Conservation (phyloP, 1,284 basidiomycete genomes). For the Cryptococcus floricola region DNA sequence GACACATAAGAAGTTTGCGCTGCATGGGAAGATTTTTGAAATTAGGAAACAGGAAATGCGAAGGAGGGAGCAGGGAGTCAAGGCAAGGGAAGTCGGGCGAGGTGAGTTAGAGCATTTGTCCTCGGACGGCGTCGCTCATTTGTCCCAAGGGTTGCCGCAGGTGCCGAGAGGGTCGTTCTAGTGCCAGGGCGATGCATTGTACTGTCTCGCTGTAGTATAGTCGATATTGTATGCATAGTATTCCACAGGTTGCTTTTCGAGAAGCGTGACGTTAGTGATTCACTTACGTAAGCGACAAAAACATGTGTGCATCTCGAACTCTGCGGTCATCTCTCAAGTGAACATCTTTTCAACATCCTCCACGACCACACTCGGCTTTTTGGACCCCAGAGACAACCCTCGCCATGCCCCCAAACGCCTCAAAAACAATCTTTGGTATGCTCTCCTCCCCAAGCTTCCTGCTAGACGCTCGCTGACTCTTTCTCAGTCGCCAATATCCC, state of each 20-base stretch:
- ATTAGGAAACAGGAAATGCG: conserved; percentile 39
- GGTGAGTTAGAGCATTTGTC: conserved; percentile 23
- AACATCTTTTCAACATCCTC: background rate
- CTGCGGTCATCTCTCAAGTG: conserved; percentile 2
- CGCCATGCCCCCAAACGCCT: conserved; percentile 26
- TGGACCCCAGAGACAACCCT: background rate
- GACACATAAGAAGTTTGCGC: conserved; percentile 43
- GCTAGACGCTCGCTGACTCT: background rate
- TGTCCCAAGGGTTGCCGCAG: background rate
- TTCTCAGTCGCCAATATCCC: conserved; percentile 42
- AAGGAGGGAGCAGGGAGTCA: conserved; percentile 34
- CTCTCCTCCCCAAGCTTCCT: background rate
- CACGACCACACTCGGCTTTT: background rate
- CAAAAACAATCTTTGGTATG: conserved; percentile 34
- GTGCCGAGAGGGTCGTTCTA: background rate
- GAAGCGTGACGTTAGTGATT: background rate
- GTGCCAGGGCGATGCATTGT: background rate
- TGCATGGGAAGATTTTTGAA: conserved; percentile 46
- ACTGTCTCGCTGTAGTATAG: background rate
- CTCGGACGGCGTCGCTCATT: background rate
- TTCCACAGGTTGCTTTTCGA: background rate
- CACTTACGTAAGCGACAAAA: background rate
- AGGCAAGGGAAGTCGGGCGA: conserved; percentile 44
- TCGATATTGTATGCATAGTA: background rate
- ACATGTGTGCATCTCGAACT: background rate